Percentiles rank a stretch among this genome's conserved stretches.
Conservation (phyloP, 2,329 filamentous ascomycete species). For the Trichoderma koningii region DNA sequence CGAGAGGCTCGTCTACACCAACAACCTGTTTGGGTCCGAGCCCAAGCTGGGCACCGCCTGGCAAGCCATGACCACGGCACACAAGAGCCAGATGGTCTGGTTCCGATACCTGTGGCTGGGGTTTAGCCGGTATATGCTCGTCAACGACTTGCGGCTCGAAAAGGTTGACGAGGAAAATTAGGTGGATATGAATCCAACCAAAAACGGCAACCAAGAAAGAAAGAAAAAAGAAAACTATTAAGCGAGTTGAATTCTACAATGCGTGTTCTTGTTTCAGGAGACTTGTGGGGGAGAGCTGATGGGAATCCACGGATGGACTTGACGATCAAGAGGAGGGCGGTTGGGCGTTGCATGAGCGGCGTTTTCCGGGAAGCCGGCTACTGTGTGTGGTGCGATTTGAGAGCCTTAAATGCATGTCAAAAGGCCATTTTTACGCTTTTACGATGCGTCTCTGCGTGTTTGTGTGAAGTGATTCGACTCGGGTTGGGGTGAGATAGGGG, state of each 20-base stretch:
- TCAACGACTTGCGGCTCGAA: constrained; percentile 77
- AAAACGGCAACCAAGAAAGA: not conserved
- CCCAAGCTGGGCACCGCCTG: constrained; percentile 62
- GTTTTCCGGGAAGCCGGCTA: constrained; percentile 18
- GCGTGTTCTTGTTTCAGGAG: not conserved
- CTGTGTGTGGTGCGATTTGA: not conserved
- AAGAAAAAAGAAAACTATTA: not conserved
- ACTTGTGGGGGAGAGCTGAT: not conserved
- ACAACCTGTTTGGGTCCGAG: constrained; percentile 61
- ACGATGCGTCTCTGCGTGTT: not conserved
- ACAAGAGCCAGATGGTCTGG: constrained; percentile 97
- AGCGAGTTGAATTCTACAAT: not conserved
- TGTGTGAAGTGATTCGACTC: not conserved
- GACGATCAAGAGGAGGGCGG: constrained; percentile 5
- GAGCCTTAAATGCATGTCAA: constrained; percentile 15
- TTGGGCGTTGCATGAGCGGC: constrained; percentile 25
- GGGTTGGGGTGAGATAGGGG: not conserved
- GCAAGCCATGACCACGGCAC: constrained; percentile 84
- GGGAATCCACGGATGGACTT: constrained; percentile 3
- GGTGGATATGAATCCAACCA: too few relatives aligned
- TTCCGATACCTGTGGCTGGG: constrained; percentile 96
- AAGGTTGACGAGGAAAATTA: constrained; percentile 31
- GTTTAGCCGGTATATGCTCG: constrained; percentile 88
- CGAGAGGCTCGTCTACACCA: constrained; percentile 69
- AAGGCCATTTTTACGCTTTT: constrained; percentile 19